These are phyloP conservation scores for Chloris gayana DNA, from an alignment of 176 grass and related monocot species.

Conservation along the genomic window DNA sequence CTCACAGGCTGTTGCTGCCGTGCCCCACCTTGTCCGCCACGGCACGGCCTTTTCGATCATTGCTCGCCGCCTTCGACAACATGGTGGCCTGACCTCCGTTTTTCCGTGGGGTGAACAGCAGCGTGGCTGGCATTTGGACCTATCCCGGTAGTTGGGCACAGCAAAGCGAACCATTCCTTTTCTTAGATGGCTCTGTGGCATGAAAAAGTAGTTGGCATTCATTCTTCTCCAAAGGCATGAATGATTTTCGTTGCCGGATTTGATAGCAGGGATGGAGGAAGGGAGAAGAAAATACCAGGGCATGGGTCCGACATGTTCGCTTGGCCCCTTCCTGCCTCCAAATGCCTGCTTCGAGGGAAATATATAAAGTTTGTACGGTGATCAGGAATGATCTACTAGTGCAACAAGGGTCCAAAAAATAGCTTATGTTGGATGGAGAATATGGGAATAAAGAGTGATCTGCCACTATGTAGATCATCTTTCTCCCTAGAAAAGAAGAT, in stretches of 20 bases:
- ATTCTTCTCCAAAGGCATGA: slow-evolving; percentile 1
- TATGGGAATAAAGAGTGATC: slow-evolving; percentile 23
- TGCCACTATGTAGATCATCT: slow-evolving; percentile 17
- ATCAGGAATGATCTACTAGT: slow-evolving; percentile 17
- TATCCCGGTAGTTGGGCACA: slow-evolving; percentile 39
- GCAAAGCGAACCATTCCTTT: slow-evolving; percentile 29
- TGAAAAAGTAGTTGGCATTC: slow-evolving; percentile 43
- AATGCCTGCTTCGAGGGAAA: background rate
- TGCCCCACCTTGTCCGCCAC: slow-evolving; percentile 11
- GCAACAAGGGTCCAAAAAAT: slow-evolving; percentile 37
- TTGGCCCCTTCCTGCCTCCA: background rate
- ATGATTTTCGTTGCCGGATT: slow-evolving; percentile 15
- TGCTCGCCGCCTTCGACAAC: background rate
- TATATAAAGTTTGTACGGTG: background rate
- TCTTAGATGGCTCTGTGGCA: slow-evolving; percentile 8
- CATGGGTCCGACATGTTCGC: slow-evolving; percentile 19
- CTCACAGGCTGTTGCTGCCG: background rate
- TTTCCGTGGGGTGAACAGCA: background rate
- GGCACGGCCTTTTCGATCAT: background rate
- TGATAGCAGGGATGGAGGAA: slow-evolving; percentile 12
- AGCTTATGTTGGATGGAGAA: slow-evolving; percentile 29
- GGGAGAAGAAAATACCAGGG: background rate
- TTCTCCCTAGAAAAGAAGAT: background rate
- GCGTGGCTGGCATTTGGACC: slow-evolving; percentile 54
- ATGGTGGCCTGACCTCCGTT: background rate